Evolutionary conservation across 2,329 filamentous ascomycete species (phyloP), one percentile per base, ranked within the genome.

Genomic region (Emergomyces pasteurianus): DNA sequence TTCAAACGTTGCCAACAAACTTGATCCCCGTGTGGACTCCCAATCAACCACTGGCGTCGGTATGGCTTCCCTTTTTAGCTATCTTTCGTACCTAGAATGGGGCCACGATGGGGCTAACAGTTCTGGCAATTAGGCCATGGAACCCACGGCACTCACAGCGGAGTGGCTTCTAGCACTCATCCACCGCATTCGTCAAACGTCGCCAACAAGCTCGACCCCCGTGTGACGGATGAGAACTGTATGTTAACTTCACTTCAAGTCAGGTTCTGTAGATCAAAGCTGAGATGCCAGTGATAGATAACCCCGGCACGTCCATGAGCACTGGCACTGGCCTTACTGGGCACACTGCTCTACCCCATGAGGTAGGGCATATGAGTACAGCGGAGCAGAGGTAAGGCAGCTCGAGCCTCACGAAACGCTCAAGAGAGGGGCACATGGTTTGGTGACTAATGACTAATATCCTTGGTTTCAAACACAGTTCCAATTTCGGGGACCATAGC

Each of bases 121-220:
- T 6, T n/a, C 40, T 42, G 16, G 2, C 5, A 42, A 18, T 42
- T 46, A 46, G 34, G 56, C 14, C 5, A 61, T 12, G 59, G 59
- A 34, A 58, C 64, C 31, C 62, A 61, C 10, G 38, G 61, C 42
- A 23, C 26, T 36, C 23, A 14, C 21, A 7, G 26, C 5, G 49
- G 49, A 31, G 34, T 16, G 18, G 10, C 49, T 16, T 18, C 36
- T 12, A 28, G 38, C 23, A 42, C 10, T 53, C 31, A 12, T 12
- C 46, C 38, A 18, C 34, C 43, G 16, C 50, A 59, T 23, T 60
- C 63, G 23, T 63, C 65, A 18, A 63, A 63, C 18, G 64, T 70
- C 63, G 36, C 65, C 50, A 56, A 62, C 63, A 52, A 72, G 61
- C 47, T 69, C 8, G 75, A 78, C 60, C 74, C 74, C 43, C 64